Base-by-base conservation (phyloP, 306 rosid species). In the Dalbergia oliveri region DNA sequence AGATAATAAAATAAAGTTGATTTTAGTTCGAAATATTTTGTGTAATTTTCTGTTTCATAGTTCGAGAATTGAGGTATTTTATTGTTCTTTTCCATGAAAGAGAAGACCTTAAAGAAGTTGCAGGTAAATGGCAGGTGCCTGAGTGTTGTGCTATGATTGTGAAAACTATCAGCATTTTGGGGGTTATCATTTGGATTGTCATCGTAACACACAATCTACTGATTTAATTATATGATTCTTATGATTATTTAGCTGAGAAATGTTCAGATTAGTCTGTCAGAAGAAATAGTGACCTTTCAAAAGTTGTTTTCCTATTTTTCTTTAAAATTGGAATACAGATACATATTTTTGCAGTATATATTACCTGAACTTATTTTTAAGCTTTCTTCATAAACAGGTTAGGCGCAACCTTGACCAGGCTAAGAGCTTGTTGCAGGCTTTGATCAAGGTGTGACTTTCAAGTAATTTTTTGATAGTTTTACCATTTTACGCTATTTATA, bases 381-480 rank as follows among this genome's bases (percentile, higher is more conserved):
- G 23, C 67, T 82, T 74, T 78, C n/a, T 69, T 47, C 11, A 33
- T 70, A 63, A 70, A 71, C 88, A 94, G 98, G 98, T 94, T 57
- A 87, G 98, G 87, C 98, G 98, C 88, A 94, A 94, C 89, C 93
- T 94, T 69, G 97, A 94, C 77, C 98, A 94, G 88, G 98, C 98
- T 37, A 94, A 94, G 90, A 91, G 93, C 84, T 83, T 94, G 70
- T 71, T 92, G 84, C 97, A 94, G 72, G 89, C 98, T 75, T 83
- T 94, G 85, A 94, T 94, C 73, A 92, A 92, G 98, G 98, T 94
- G 21, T 45, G 78, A 79, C 70, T 79, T 81, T 49, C 63, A 76
- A 53, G 69, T 26, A 34, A 66, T 56, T 6, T 73, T 49, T 31
- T 15, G 11, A 49, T 70, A 70, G 81, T 59, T 44, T 66, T 81